phyloP scores from a whole-genome alignment of 2,329 filamentous ascomycete genomes.

The Trichophaea hybrida region DNA sequence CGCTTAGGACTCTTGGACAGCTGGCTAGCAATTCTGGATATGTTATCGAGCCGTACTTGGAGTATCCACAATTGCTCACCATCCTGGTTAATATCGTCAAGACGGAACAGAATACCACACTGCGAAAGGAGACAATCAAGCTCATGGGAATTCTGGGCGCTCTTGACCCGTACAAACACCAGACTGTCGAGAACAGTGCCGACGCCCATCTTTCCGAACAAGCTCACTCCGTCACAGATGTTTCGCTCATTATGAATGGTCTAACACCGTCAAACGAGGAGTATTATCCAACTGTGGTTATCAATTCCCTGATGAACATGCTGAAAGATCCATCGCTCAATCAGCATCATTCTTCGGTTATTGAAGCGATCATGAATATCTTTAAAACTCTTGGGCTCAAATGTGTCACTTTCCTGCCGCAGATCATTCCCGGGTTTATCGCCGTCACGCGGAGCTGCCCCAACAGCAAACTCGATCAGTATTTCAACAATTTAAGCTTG shows the following conservation, averaged over 20 bases:
- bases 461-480: constrained; percentile 68
- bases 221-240: constrained; percentile 65
- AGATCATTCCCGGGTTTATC: constrained; percentile 89
- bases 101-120: constrained; percentile 69
- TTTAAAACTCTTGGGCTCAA: constrained; percentile 93
- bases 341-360: constrained; percentile 83
- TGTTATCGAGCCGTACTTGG: constrained; percentile 88
- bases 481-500: constrained; percentile 91
- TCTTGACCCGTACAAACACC: constrained; percentile 89
- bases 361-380: constrained; percentile 97
- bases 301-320: constrained; percentile 85
- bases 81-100: constrained; percentile 90
- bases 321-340: constrained; percentile 78
- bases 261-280: constrained; percentile 93
- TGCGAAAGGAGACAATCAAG: constrained; percentile 90
- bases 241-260: constrained; percentile 95
- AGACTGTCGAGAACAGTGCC: constrained; percentile 76
- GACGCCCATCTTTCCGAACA: constrained; percentile 60
- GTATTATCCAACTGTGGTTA: constrained; percentile 95
- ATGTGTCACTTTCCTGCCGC: constrained; percentile 84
- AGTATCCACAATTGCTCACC: constrained; percentile 85
- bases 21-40: constrained; percentile 93
- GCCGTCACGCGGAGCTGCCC: constrained; percentile 73
- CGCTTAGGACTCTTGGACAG: constrained; percentile 78
- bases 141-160: constrained; percentile 90